These are phyloP conservation scores for Boletellus ananas DNA, from an alignment of 768 basidiomycete species.

Conservation along the genomic window DNA sequence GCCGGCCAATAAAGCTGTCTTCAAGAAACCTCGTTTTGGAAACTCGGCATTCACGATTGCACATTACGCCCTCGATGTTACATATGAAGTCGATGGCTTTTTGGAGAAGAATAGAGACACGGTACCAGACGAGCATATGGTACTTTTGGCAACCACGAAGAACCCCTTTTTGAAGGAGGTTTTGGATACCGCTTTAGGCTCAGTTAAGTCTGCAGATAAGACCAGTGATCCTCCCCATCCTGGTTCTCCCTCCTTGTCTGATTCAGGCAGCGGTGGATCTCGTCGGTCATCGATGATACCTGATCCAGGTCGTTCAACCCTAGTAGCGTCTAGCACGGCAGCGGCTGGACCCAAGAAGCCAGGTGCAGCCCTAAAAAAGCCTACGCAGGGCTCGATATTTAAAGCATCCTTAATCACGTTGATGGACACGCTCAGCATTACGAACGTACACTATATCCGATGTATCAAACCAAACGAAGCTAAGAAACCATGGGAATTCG, in stretches of 20 bases:
- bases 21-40: conserved; percentile 99
- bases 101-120: conserved; percentile 99
- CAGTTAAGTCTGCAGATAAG: conserved; percentile 57
- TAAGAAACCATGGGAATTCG: conserved; percentile 96
- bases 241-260: conserved; percentile 72
- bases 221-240: conserved; percentile 52
- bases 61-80: conserved; percentile 97
- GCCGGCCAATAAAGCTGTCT: conserved; percentile 81
- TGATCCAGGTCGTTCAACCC: conserved; percentile 76
- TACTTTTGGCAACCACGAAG: conserved; percentile 77
- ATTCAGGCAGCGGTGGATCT: conserved; percentile 71
- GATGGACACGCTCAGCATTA: conserved; percentile 96
- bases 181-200: conserved; percentile 82
- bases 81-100: conserved; percentile 97
- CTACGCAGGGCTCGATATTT: conserved; percentile 97
- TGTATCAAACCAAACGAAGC: conserved; percentile 99
- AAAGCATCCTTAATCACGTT: conserved; percentile 89
- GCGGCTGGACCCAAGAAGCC: conserved; percentile 49
- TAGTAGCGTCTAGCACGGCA: conserved; percentile 49
- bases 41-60: conserved; percentile 96
- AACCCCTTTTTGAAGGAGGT: conserved; percentile 95
- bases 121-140: conserved; percentile 97
- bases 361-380: conserved; percentile 79
- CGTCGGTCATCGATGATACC: conserved; percentile 83
- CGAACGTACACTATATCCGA: conserved; percentile 98